These are phyloP conservation scores for Botrytis byssoidea DNA, from an alignment of 2,329 filamentous ascomycete genomes.

Conservation along the genomic window DNA sequence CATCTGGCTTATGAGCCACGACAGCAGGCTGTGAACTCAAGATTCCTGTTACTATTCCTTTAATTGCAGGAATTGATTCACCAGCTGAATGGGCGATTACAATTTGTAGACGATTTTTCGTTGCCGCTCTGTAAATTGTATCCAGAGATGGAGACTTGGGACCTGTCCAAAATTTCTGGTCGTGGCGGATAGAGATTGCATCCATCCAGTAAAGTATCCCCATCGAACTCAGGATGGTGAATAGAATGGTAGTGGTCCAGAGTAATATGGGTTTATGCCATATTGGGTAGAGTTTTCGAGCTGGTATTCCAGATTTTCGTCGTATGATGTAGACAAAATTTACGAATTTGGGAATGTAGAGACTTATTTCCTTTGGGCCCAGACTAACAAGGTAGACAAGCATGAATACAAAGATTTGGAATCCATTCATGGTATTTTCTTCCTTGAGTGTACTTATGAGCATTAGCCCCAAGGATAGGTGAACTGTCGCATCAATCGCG, in stretches of 20 bases:
- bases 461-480: constrained; percentile 28
- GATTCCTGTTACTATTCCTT: constrained; percentile 24
- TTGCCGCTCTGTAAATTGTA: constrained; percentile 30
- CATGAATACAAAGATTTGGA: constrained; percentile 31
- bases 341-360: constrained; percentile 31
- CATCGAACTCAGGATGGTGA: constrained; percentile 28
- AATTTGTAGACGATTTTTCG: constrained; percentile 32
- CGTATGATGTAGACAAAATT: constrained; percentile 29
- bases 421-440: constrained; percentile 31
- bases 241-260: constrained; percentile 27
- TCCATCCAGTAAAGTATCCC: constrained; percentile 33
- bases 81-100: constrained; percentile 34
- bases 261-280: constrained; percentile 33
- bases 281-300: constrained; percentile 25
- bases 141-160: constrained; percentile 27
- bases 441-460: constrained; percentile 23
- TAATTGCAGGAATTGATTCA: constrained; percentile 28
- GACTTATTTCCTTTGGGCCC: constrained; percentile 34
- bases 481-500: constrained; percentile 31
- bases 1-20: constrained; percentile 21
- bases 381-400: constrained; percentile 32
- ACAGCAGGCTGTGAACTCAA: constrained; percentile 26
- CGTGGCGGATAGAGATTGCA: constrained; percentile 29
- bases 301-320: constrained; percentile 21
- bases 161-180: constrained; percentile 28